phyloP scores from a whole-genome alignment of 495 filamentous ascomycete species.

The Penicillium ochrochloron region DNA sequence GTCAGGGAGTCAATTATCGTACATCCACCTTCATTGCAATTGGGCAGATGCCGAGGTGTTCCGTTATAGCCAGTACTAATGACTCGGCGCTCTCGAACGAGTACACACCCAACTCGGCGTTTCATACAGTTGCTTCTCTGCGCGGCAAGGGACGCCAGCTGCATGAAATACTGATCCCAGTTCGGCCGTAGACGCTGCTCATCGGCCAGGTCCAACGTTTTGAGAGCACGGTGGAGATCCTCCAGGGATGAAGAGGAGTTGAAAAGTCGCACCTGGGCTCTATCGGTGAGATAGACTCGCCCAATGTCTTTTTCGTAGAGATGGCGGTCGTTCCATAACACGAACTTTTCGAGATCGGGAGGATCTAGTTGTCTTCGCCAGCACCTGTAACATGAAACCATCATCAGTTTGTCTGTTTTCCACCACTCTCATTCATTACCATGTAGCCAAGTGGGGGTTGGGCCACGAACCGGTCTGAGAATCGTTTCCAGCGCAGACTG shows the following conservation, averaged over 20 bases:
- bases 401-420: conserved; percentile 6
- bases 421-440: not conserved
- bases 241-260: conserved; percentile 76
- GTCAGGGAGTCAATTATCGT: conserved; percentile 25
- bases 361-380: conserved; percentile 43
- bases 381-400: conserved; percentile 41
- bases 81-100: conserved; percentile 87
- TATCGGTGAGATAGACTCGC: conserved; percentile 72
- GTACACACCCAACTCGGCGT: conserved; percentile 88
- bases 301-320: conserved; percentile 71
- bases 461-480: conserved; percentile 54
- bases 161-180: conserved; percentile 99
- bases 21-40: conserved; percentile 96
- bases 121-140: conserved; percentile 98
- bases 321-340: conserved; percentile 72
- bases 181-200: conserved; percentile 82
- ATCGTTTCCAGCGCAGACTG: conserved; percentile 78
- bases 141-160: conserved; percentile 86
- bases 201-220: conserved; percentile 72
- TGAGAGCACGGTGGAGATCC: conserved; percentile 69
- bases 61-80: conserved; percentile 98
- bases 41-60: conserved; percentile 80
- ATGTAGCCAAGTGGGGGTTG: not conserved
- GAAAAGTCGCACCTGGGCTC: conserved; percentile 80
- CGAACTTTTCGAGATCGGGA: conserved; percentile 77